These are phyloP conservation scores for Sordariomycetes sp. DNA, from an alignment of 2,329 filamentous ascomycete species.

Conservation along the genomic window DNA sequence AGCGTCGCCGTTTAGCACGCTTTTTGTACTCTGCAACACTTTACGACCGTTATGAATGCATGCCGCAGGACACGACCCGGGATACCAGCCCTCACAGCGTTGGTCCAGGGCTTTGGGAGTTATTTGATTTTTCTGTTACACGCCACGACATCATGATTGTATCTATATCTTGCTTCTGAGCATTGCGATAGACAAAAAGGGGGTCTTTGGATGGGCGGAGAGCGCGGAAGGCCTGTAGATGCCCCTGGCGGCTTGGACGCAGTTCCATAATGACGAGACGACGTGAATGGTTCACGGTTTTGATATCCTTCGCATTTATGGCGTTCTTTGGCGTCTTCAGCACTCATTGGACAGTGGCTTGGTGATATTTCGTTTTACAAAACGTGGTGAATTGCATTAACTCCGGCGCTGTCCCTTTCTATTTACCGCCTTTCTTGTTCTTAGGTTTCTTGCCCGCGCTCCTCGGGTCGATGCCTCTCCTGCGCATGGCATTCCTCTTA, in stretches of 20 bases:
- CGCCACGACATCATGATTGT: too few relatives aligned
- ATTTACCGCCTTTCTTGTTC: constrained; percentile 8
- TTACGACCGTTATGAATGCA: constrained; percentile 3
- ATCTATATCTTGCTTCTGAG: constrained; percentile 5
- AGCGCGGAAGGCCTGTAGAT: not conserved
- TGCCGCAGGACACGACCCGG: not conserved
- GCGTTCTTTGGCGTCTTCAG: not conserved
- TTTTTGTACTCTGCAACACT: not conserved
- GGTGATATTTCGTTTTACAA: not conserved
- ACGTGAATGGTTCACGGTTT: not conserved
- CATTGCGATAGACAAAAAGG: not conserved
- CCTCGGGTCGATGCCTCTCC: constrained; percentile 65
- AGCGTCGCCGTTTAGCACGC: too few relatives aligned
- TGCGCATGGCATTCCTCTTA: constrained; percentile 64
- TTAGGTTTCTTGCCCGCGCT: constrained; percentile 32
- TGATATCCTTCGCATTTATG: too few relatives aligned
- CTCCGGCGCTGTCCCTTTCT: too few relatives aligned
- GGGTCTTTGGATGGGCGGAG: not conserved
- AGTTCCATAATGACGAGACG: not conserved
- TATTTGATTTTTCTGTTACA: not conserved
- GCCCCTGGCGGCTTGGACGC: not conserved
- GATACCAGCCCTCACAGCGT: not conserved
- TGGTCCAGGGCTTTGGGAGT: too few relatives aligned
- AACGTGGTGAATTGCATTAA: not conserved
- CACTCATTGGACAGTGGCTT: not conserved